Evolutionary conservation across 2,329 filamentous ascomycete species (phyloP).

Genomic region (Calonectria hawksworthii): DNA sequence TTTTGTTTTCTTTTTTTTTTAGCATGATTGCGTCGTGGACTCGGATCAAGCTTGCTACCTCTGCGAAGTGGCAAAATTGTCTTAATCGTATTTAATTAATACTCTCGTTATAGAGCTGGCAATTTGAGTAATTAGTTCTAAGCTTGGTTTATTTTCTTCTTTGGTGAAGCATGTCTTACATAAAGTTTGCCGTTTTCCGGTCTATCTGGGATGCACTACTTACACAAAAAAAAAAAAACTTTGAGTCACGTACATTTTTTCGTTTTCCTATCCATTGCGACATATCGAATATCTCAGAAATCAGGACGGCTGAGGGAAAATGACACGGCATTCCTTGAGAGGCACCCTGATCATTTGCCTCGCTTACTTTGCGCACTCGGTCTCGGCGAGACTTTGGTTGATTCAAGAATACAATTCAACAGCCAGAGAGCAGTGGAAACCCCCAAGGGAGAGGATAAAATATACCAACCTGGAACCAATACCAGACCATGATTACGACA

Average conservation of each 20-base stretch:
- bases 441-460: neutral
- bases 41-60: neutral
- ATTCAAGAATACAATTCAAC: neutral
- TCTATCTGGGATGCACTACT: neutral
- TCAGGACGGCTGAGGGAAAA: neutral
- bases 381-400: neutral
- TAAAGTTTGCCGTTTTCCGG: neutral
- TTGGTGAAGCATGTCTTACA: neutral
- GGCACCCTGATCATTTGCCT: neutral
- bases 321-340: neutral
- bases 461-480: neutral
- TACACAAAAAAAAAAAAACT: neutral
- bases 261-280: neutral
- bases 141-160: neutral
- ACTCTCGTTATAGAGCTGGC: neutral
- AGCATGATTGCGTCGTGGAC: neutral
- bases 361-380: neutral
- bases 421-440: neutral
- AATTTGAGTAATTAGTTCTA: neutral
- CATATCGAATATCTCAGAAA: neutral
- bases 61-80: neutral
- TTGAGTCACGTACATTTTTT: neutral
- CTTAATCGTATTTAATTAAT: conserved; percentile 10
- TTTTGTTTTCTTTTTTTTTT: neutral
- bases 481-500: neutral